Percentiles rank a stretch among this genome's conserved stretches.
Evolutionary conservation across 2,329 filamentous ascomycete species (phyloP).

Genomic region (Penicillium occitanis): DNA sequence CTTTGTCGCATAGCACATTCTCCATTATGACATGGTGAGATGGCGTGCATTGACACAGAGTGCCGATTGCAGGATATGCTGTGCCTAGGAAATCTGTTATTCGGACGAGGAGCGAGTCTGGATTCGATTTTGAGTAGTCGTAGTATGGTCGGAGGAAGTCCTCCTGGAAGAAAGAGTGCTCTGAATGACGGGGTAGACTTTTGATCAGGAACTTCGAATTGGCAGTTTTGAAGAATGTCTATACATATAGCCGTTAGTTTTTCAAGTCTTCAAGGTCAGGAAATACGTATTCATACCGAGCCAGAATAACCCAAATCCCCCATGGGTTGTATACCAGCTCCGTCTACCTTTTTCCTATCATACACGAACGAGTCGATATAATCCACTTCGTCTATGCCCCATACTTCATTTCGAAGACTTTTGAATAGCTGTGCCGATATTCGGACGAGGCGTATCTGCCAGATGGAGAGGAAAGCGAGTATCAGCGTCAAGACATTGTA

Average conservation of each 20-base stretch:
- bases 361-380: conserved; percentile 56
- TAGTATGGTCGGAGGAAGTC: conserved; percentile 66
- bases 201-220: conserved; percentile 70
- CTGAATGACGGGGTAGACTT: conserved; percentile 67
- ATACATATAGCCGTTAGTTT: not conserved
- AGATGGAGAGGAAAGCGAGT: conserved; percentile 56
- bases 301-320: conserved; percentile 73
- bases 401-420: conserved; percentile 52
- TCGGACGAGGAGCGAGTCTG: conserved; percentile 63
- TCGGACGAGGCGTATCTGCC: conserved; percentile 50
- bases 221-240: conserved; percentile 68
- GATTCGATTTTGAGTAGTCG: conserved; percentile 61
- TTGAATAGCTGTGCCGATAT: conserved; percentile 52
- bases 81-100: conserved; percentile 69
- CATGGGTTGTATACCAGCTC: conserved; percentile 53
- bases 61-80: conserved; percentile 58
- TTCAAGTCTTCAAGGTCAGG: not conserved
- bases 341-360: conserved; percentile 33
- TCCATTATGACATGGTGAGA: conserved; percentile 78
- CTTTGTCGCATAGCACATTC: conserved; percentile 65
- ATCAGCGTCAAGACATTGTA: conserved; percentile 46
- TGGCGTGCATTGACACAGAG: conserved; percentile 60
- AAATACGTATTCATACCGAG: conserved; percentile 48
- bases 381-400: conserved; percentile 55
- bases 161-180: conserved; percentile 67